Conservation (phyloP, 148 eudicot species). For the Camellia lanceoleosa region DNA sequence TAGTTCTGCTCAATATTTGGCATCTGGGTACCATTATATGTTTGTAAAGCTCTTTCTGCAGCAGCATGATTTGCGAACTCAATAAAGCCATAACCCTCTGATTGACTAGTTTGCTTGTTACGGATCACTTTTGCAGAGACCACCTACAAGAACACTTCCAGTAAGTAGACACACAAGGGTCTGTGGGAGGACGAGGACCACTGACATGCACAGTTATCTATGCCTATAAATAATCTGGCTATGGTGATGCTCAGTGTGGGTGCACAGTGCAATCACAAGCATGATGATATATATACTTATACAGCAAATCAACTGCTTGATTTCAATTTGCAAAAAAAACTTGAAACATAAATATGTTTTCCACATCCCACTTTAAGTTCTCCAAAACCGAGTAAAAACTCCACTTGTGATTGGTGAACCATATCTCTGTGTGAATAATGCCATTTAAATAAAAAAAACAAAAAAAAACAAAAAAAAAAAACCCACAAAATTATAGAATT, state of each 20-base stretch:
- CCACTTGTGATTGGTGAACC: background rate
- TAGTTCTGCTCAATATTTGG: slow-evolving; percentile 74
- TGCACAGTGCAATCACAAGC: background rate
- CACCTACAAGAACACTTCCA: slow-evolving; percentile 41
- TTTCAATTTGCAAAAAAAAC: background rate
- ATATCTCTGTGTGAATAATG: background rate
- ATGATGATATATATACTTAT: background rate
- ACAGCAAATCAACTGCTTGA: background rate
- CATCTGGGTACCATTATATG: slow-evolving; percentile 71
- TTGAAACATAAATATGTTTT: background rate
- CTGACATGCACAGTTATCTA: background rate
- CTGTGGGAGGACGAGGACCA: too few relatives aligned
- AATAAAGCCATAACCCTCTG: slow-evolving; percentile 89
- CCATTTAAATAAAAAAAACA: too few relatives aligned
- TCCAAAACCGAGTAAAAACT: background rate
- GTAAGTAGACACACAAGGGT: background rate
- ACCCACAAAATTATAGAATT: background rate
- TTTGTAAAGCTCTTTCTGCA: slow-evolving; percentile 71
- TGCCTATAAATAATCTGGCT: background rate
- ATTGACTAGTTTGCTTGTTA: slow-evolving; percentile 69
- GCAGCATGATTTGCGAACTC: slow-evolving; percentile 72
- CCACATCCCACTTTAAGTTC: background rate
- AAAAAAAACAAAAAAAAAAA: too few relatives aligned
- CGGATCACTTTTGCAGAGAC: slow-evolving; percentile 70
- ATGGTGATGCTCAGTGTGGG: background rate